Percentiles rank a stretch among this genome's conserved stretches.
Conservation (phyloP, 2,329 filamentous ascomycete genomes). For the Aspergillus pseudoglaucus region DNA sequence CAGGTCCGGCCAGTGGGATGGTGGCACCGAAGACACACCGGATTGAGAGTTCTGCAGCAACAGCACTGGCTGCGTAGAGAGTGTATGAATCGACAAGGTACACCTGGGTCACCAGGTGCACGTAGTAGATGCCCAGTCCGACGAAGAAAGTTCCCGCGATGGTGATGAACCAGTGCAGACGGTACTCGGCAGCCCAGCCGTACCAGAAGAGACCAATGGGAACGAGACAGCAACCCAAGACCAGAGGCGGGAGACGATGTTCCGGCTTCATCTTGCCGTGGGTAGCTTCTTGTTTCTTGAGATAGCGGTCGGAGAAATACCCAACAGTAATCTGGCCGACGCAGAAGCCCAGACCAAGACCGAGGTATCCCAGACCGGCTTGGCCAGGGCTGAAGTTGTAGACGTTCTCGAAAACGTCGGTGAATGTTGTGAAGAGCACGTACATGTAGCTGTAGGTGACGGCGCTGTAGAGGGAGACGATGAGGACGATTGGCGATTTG, state of each 20-base stretch:
- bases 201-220: conserved; percentile 6
- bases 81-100: conserved; percentile 13
- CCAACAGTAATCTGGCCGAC: conserved; percentile 1
- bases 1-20: conserved; percentile 7
- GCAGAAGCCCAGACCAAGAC: conserved; percentile 44
- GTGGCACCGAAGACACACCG: conserved; percentile 11
- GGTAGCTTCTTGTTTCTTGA: not conserved
- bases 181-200: conserved; percentile 17
- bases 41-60: conserved; percentile 10
- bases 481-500: conserved; percentile 55
- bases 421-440: conserved; percentile 58
- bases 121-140: conserved; percentile 15
- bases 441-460: conserved; percentile 47
- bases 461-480: conserved; percentile 55
- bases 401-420: conserved; percentile 51
- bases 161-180: conserved; percentile 16
- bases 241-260: conserved; percentile 2
- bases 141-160: conserved; percentile 18
- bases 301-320: conserved; percentile 4
- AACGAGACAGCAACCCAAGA: not conserved
- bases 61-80: conserved; percentile 9
- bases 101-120: conserved; percentile 9
- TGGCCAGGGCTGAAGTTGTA: conserved; percentile 55
- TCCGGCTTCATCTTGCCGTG: conserved; percentile 3
- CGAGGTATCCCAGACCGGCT: conserved; percentile 54